Evolutionary conservation across 2,329 filamentous ascomycete species (phyloP), one percentile per base, ranked within the genome.

Genomic region (Parastagonospora nodorum): DNA sequence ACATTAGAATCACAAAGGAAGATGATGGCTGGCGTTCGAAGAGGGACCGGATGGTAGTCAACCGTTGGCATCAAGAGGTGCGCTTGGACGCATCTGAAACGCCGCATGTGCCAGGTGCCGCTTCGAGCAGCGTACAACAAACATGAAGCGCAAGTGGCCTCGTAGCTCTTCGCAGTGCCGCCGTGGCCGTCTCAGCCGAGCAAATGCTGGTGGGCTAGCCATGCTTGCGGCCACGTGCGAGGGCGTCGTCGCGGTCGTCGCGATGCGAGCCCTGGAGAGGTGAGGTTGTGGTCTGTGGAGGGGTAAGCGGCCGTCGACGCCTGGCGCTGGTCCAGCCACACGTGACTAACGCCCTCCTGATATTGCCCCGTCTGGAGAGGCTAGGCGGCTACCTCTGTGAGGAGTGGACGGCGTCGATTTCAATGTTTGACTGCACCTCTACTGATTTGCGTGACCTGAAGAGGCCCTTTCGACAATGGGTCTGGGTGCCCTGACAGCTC

Each of bases 81-180:
- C 61, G 64, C 63, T 68, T 64, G 66, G 57, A 57, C 52, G 41
- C 36, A 50, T 56, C 64, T 74, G 71, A 74, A 73, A 72, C 71
- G 57, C 48, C 55, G 52, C 53, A 55, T 50, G 70, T 67, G 60
- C 70, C 69, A 72, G 55, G 58, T 69, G 60, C 66, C 68, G 64
- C 64, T 63, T 69, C 53, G 61, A 66, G 66, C 57, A 65, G 51
- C 56, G 60, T 67, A 67, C 61, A 27, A 67, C 64, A 45, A 28
- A 73, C 53, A 60, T 74, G 71, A 74, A 67, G 70, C 71, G 67
- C 63, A 41, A 57, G 50, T 63, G 61, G 69, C 68, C 59, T 71
- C 68, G 69, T 59, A 66, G 49, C 51, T 47, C 49, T 53, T 31
- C 42, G 45, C 56, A 41, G 50, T 52, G 51, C 57, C 52, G 58